phyloP scores from a whole-genome alignment of 1,284 basidiomycete species.

The Cutaneotrichosporon spelunceum region DNA sequence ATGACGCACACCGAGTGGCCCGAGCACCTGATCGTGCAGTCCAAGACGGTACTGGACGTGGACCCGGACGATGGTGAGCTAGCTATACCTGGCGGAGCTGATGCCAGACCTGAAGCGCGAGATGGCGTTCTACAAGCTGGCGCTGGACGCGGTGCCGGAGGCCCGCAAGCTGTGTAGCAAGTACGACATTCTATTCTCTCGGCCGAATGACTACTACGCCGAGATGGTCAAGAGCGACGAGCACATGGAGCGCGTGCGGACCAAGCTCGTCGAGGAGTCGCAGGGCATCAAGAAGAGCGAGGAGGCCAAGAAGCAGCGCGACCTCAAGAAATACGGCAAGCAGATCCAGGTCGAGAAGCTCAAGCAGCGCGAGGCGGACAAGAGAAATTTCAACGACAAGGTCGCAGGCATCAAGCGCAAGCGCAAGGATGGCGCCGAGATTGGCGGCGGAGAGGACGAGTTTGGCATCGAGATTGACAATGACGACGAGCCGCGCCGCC shows the following conservation, averaged over 20 bases:
- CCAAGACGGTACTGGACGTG: conserved; percentile 69
- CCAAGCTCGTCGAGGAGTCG: conserved; percentile 80
- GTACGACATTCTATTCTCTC: conserved; percentile 74
- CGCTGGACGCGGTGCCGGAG: conserved; percentile 72
- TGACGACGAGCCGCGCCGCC: conserved; percentile 23
- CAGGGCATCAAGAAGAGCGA: conserved; percentile 88
- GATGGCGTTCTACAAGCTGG: conserved; percentile 95
- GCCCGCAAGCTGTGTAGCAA: conserved; percentile 72
- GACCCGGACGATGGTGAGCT: conserved; percentile 59
- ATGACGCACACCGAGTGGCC: conserved; percentile 78
- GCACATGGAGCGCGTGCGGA: conserved; percentile 96
- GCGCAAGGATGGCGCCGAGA: conserved; percentile 77
- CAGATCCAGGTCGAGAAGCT: conserved; percentile 87
- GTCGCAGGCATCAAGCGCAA: conserved; percentile 84
- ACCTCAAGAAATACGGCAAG: conserved; percentile 97
- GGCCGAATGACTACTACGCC: conserved; percentile 94
- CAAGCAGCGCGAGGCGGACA: conserved; percentile 66
- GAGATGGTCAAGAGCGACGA: conserved; percentile 98
- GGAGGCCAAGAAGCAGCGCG: conserved; percentile 84
- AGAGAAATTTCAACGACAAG: conserved; percentile 82
- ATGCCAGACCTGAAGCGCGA: conserved; percentile 77
- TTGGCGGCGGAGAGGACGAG: conserved; percentile 55
- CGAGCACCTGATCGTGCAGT: conserved; percentile 73
- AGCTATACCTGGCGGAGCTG: not conserved
- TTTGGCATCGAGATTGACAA: conserved; percentile 23